These are phyloP conservation scores for Mortierella sp. DNA, from an alignment of 371 early-diverging fungal genomes.

Conservation along the genomic window DNA sequence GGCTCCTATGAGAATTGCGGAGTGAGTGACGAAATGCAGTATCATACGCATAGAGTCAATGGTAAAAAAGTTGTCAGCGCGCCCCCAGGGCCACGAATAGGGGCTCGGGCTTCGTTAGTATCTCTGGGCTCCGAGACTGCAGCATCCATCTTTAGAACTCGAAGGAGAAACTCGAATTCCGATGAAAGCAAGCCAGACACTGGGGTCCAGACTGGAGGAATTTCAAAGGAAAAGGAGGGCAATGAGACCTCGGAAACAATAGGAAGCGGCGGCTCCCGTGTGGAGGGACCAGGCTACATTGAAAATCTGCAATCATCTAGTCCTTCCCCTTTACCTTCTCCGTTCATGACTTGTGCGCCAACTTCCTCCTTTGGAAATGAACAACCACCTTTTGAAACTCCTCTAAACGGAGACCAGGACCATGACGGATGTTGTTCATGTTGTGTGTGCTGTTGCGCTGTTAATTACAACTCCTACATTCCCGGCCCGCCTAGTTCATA, in stretches of 20 bases:
- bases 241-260: background rate
- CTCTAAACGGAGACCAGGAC: background rate
- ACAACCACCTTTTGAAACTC: background rate
- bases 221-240: slow-evolving; percentile 10
- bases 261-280: background rate
- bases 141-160: slow-evolving; percentile 29
- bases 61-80: slow-evolving; percentile 6
- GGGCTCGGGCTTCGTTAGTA: slow-evolving; percentile 22
- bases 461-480: background rate
- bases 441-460: background rate
- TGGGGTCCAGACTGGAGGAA: background rate
- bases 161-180: slow-evolving; percentile 29
- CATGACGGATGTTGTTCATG: background rate
- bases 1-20: slow-evolving; percentile 1
- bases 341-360: background rate
- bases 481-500: background rate
- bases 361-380: background rate
- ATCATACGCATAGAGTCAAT: background rate
- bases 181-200: slow-evolving; percentile 19
- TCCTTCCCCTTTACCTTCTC: background rate
- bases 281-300: background rate
- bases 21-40: slow-evolving; percentile 1
- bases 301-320: slow-evolving; percentile 4
- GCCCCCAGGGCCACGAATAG: slow-evolving; percentile 2
- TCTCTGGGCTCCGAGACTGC: slow-evolving; percentile 27